Evolutionary conservation across 305 asterid species (phyloP).

Genomic region (Solanum hybrid): DNA sequence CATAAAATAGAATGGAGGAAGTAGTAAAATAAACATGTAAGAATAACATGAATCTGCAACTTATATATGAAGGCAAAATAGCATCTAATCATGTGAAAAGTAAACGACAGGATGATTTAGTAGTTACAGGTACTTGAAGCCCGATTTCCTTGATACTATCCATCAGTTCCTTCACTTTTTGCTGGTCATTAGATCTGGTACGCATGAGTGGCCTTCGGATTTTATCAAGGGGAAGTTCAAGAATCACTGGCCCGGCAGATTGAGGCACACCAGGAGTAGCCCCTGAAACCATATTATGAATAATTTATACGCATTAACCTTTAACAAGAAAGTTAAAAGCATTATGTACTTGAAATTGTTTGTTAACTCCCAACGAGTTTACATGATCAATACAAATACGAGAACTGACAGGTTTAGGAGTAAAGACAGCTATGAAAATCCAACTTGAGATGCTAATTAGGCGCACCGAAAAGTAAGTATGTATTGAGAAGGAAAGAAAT

Average conservation of each 20-base stretch:
- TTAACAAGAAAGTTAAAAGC: not conserved
- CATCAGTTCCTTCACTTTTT: conserved; percentile 73
- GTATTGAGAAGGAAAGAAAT: not conserved
- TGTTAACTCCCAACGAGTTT: not conserved
- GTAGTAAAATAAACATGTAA: not conserved
- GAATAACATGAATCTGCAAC: not conserved
- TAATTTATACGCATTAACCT: not conserved
- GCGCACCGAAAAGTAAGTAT: not conserved
- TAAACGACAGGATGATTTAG: not conserved
- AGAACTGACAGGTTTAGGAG: not conserved
- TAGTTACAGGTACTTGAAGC: conserved; percentile 91
- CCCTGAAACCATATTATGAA: conserved; percentile 29
- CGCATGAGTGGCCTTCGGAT: conserved; percentile 88
- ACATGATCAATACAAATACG: not conserved
- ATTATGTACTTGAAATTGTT: not conserved
- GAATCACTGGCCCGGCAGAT: conserved; percentile 57
- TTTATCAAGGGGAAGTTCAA: conserved; percentile 77
- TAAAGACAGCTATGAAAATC: not conserved
- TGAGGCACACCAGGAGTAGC: conserved; percentile 51
- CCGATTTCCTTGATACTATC: conserved; percentile 77
- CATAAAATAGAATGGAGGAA: not conserved
- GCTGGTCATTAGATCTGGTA: conserved; percentile 71
- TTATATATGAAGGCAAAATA: not conserved
- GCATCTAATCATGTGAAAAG: not conserved
- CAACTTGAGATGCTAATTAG: not conserved